Percentiles rank a stretch among this genome's conserved stretches.
Evolutionary conservation across 371 early-diverging fungal genomes (phyloP).

Genomic region (Globomyces sp.): DNA sequence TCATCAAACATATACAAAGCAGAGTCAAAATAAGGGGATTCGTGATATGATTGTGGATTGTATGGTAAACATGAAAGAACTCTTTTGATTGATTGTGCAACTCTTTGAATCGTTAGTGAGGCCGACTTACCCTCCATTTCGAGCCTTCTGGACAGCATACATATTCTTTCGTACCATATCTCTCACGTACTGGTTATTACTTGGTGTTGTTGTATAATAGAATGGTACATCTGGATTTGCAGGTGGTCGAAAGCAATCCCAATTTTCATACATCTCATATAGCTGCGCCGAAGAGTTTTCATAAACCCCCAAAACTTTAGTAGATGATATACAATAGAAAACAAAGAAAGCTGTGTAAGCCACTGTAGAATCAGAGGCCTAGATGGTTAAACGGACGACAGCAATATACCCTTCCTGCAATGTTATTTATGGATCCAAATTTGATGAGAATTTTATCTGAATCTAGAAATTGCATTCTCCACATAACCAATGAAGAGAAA

Average conservation of each 20-base stretch:
- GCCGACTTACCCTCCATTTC: conserved; percentile 59
- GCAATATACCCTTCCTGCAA: conserved; percentile 25
- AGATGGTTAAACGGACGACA: no score
- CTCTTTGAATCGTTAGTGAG: conserved; percentile 25
- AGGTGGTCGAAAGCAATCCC: conserved; percentile 44
- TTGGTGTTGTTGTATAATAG: conserved; percentile 44
- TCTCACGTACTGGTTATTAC: conserved; percentile 54
- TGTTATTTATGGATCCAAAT: conserved; percentile 52
- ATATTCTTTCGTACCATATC: conserved; percentile 51
- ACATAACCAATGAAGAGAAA: conserved; percentile 55
- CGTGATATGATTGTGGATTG: conserved; percentile 56
- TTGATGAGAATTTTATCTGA: conserved; percentile 57
- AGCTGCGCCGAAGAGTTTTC: conserved; percentile 59
- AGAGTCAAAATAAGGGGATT: conserved; percentile 61
- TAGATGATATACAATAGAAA: conserved; percentile 51
- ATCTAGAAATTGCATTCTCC: conserved; percentile 62
- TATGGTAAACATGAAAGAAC: conserved; percentile 53
- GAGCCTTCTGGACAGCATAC: conserved; percentile 55
- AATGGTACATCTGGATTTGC: conserved; percentile 39
- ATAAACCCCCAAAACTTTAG: conserved; percentile 52
- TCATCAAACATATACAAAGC: conserved; percentile 61
- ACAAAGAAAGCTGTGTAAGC: conserved; percentile 54
- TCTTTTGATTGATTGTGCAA: conserved; percentile 52
- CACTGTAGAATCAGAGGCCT: not conserved
- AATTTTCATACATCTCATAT: conserved; percentile 44